Evolutionary conservation across 495 filamentous ascomycete genomes (phyloP), one percentile per base, ranked within the genome.

Genomic region (Tuber melanosporum): DNA sequence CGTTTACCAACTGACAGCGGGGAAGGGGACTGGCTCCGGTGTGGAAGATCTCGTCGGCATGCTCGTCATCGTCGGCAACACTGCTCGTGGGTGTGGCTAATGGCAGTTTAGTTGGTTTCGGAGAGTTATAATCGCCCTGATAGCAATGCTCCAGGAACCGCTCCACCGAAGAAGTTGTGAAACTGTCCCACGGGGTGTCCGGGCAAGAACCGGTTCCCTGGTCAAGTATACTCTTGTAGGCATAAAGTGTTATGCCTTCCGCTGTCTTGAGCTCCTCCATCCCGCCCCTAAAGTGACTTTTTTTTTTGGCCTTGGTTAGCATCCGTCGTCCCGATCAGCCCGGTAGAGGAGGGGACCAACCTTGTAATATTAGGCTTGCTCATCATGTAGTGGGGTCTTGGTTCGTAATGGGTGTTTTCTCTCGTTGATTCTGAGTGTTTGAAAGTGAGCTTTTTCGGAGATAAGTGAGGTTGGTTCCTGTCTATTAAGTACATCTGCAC

Each of bases 61-160:
- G 1, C 12, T 36, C 12, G 2, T 17, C 12, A 12, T 9, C 0
- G 14, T 19, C 57, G 26, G 17, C 12, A 36, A 19, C 14, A 5
- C 39, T 41, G 39, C 39, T 41, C 39, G 39, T 36, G 57, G 57
- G 57, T 41, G 57, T 66, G 36, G 26, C 57, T 2, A 19, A 1
- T 66, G 26, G 26, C 57, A 32, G n/a, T 14, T 66, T 36, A 5
- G 3, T 12, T 3, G 57, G 57, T 36, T 66, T 32, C 4, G 57
- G 57, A 19, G 3, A 12, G 32, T 14, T 32, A 19, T 97, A 97
- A 84, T 97, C 92, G 83, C 89, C 89, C 4, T 92, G 96, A 85
- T 97, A 97, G 70, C 95, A 89, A 85, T 91, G 97, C 85, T 97
- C 92, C 79, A 97, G 89, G 81, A 95, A 93, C 84, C 90, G 93